Evolutionary conservation across 2,329 filamentous ascomycete species (phyloP).

Genomic region (Colletotrichum liriopes): DNA sequence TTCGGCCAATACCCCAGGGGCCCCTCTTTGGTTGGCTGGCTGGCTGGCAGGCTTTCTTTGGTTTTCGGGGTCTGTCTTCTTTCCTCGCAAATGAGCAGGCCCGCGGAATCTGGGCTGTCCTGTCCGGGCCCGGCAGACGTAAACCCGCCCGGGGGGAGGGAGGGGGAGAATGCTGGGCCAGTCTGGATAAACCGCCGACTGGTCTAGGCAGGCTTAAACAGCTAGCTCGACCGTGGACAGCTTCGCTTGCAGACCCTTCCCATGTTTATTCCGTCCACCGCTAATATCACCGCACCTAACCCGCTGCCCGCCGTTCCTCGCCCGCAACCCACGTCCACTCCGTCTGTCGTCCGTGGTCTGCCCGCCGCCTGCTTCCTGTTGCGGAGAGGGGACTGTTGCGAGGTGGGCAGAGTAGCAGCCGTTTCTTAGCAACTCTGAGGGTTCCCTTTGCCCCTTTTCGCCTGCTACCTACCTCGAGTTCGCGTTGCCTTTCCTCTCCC

Average conservation of each 20-base stretch:
- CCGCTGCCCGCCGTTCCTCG: not conserved
- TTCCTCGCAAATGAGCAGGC: not conserved
- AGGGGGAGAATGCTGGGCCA: not conserved
- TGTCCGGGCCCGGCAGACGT: not conserved
- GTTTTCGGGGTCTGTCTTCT: not conserved
- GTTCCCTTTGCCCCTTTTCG: not conserved
- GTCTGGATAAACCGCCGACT: not conserved
- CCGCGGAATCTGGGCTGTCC: not conserved
- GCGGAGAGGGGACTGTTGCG: not conserved
- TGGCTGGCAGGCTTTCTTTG: not conserved
- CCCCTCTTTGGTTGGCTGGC: not conserved
- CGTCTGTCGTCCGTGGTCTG: not conserved
- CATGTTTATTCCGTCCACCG: not conserved
- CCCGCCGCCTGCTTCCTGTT: not conserved
- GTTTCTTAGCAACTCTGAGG: not conserved
- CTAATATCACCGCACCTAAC: not conserved
- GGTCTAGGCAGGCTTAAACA: not conserved
- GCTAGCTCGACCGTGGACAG: not conserved
- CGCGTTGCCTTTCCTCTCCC: not conserved
- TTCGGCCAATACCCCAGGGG: not conserved
- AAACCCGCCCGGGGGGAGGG: not conserved
- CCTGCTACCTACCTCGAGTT: not conserved
- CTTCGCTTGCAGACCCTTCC: not conserved
- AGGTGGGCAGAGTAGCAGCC: conserved; percentile 11
- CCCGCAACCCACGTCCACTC: not conserved